Percentiles rank a stretch among this genome's conserved stretches.
phyloP scores from a whole-genome alignment of 2,329 filamentous ascomycete genomes.

The Fusarium domesticum region DNA sequence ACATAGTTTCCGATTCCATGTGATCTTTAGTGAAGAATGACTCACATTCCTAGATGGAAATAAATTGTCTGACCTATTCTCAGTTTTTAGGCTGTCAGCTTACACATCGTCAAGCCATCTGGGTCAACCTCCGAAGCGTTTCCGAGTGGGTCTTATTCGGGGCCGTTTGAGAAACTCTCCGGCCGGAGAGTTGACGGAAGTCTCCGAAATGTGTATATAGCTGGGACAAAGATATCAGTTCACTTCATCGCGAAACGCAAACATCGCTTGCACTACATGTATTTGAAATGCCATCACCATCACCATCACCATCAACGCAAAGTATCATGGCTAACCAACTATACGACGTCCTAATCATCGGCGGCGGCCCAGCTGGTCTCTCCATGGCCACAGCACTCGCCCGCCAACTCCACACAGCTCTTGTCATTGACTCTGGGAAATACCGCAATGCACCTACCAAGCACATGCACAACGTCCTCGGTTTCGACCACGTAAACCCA shows the following conservation, averaged over 20 bases:
- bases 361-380: conserved; percentile 52
- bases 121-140: not conserved
- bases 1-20: too few species aligned
- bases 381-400: conserved; percentile 46
- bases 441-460: conserved; percentile 49
- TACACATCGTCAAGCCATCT: not conserved
- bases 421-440: conserved; percentile 48
- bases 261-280: too few species aligned
- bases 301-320: not conserved
- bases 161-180: conserved; percentile 20
- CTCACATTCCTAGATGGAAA: too few species aligned
- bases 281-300: too few species aligned
- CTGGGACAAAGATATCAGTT: too few species aligned
- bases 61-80: not conserved
- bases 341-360: conserved; percentile 52
- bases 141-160: not conserved
- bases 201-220: conserved; percentile 15
- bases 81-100: not conserved
- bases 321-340: conserved; percentile 21
- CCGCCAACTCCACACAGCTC: conserved; percentile 45
- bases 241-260: too few species aligned
- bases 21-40: too few species aligned
- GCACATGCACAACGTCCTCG: conserved; percentile 47
- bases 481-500: conserved; percentile 39
- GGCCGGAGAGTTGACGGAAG: conserved; percentile 18